Evolutionary conservation across 768 basidiomycete species (phyloP), one percentile per base, ranked within the genome.

Genomic region (Asterophora parasitica): DNA sequence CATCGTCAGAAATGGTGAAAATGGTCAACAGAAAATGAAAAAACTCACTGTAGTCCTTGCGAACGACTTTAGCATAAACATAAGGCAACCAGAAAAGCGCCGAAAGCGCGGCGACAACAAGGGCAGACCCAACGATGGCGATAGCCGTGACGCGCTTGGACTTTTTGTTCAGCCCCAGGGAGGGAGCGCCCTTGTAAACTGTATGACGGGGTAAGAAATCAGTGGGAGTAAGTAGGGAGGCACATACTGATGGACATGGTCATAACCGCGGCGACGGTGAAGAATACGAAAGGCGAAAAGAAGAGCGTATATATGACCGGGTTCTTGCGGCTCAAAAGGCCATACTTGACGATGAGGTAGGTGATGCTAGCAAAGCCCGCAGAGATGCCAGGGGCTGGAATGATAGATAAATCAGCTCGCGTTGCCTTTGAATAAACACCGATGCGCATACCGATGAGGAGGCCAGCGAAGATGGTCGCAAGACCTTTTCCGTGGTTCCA

Each of bases 61-160:
- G 54, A 4, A 64, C 47, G 19, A 60, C 59, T 44, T 57, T 61
- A 45, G 51, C 51, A 35, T 61, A 60, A 10, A 64, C 62, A 35
- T 55, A 64, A 7, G 62, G 62, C 13, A 64, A 50, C 62, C 62
- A 64, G 55, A 64, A 64, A 19, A 61, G 16, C 9, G 57, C 23
- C 1, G 62, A 60, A 12, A 64, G 53, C 1, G 52, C 50, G 4
- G 56, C 52, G 13, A 61, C 45, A 32, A 61, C 61, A 7, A 61
- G 20, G 19, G 54, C 44, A 26, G 57, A 51, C 13, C 57, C 56
- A 19, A 61, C 47, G 26, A 64, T 55, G 33, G 61, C 59, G 15
- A 53, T 56, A 3, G 60, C 58, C 30, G 61, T 53, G 1, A 47
- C 43, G 13, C 30, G 26, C 7, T 33, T 12, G 7, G 50, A 41